Evolutionary conservation across 2,329 filamentous ascomycete genomes (phyloP).

Genomic region (Fusarium equiseti): DNA sequence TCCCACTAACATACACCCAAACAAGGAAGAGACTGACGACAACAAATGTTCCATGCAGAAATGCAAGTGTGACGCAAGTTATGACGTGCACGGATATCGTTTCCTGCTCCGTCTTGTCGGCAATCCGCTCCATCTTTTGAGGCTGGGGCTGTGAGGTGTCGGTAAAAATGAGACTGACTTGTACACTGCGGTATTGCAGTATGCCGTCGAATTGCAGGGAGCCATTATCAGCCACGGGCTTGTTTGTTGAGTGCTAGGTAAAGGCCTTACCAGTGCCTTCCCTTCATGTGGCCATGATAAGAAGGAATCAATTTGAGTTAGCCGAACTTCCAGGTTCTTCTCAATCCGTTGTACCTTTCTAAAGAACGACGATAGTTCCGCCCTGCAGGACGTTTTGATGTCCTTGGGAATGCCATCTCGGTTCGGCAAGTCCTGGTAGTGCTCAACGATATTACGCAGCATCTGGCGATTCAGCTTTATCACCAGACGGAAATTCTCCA

Average conservation of each 20-base stretch:
- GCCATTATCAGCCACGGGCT: neutral
- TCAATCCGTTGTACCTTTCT: conserved; percentile 16
- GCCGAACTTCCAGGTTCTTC: conserved; percentile 12
- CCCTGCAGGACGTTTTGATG: neutral
- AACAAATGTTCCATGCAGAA: conserved; percentile 50
- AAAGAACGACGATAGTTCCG: neutral
- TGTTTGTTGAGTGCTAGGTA: too few species aligned
- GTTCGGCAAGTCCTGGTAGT: neutral
- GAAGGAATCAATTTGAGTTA: conserved; percentile 15
- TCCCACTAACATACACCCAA: too few species aligned
- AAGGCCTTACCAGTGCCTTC: neutral
- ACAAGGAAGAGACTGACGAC: conserved; percentile 37
- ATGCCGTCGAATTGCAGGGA: neutral
- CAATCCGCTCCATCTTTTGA: conserved; percentile 51
- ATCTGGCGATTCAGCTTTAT: conserved; percentile 20
- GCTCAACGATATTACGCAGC: conserved; percentile 15
- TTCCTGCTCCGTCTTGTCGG: conserved; percentile 61
- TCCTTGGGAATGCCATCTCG: neutral
- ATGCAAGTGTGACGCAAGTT: conserved; percentile 48
- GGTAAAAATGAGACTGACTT: neutral
- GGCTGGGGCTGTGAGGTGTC: neutral
- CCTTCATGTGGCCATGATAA: neutral
- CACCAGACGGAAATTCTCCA: conserved; percentile 17
- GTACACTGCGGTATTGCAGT: neutral
- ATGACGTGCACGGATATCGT: conserved; percentile 51